Base-by-base conservation (phyloP, 208 protist genomes). In the Wallacemonas rigidus region DNA sequence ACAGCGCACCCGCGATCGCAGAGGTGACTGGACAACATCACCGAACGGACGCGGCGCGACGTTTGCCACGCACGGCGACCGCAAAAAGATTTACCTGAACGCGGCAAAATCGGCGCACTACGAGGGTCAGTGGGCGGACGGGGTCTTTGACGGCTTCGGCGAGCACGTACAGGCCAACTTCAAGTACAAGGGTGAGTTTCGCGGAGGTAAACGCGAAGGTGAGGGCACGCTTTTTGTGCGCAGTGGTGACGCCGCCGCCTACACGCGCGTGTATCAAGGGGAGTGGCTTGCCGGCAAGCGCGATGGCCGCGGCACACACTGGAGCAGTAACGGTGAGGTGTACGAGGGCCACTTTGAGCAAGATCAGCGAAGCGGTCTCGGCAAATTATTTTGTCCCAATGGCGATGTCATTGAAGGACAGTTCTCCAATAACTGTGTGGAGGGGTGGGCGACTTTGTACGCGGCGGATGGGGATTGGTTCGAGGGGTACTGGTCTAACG, bases 161-260 rank as follows among this genome's bases (percentile, higher is more conserved):
- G 90, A 94, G 74, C 87, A 94, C 65, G 73, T 95, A 41, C 79
- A 89, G 70, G 69, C 77, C 39, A 85, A 81, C 62, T 88, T 79
- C 65, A 94, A 90, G 77, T 97, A 95, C 81, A 70, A 77, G 50
- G 93, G 93, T 44, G 90, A 95, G 71, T 97, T 95, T 71, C 85
- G 86, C 15, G 67, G 72, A 44, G 91, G 91, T 44, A 67, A 82
- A 73, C 84, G 90, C 3, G 91, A 97, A 43, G 91, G 91, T 3
- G 83, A 90, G 69, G 93, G 93, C 50, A 90, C 90, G 45, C 81
- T 97, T 11, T 97, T 91, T 58, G 73, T 92, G n/a, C 88, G 90
- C 41, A 71, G 72, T 38, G 77, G 69, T 57, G 80, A 77, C 54
- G 77, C 76, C 51, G 72, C 56, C 17, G 75, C 85, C n/a, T 97